Evolutionary conservation across 768 basidiomycete species (phyloP).

Genomic region (Mycena venus): DNA sequence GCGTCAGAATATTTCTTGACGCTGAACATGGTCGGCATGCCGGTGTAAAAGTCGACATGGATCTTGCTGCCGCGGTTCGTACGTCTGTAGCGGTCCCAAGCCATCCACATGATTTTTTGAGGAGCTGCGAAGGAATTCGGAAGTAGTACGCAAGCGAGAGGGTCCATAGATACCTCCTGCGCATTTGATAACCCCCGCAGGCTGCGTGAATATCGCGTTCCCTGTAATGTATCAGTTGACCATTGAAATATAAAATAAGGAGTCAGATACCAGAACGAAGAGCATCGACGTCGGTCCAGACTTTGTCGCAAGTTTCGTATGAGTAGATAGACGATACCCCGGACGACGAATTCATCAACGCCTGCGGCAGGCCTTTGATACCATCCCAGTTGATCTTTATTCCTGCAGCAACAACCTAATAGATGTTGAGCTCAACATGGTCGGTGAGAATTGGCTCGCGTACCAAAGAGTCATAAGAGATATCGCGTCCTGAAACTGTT

Average conservation of each 20-base stretch:
- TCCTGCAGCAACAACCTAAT: conserved; percentile 93
- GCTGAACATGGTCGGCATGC: conserved; percentile 96
- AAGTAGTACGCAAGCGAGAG: neutral
- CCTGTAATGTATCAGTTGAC: too few species aligned
- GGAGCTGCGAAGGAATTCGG: conserved; percentile 63
- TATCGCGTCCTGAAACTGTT: conserved; percentile 75
- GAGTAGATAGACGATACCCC: conserved; percentile 95
- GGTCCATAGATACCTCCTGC: conserved; percentile 75
- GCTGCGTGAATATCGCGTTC: conserved; percentile 95
- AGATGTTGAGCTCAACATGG: too few species aligned
- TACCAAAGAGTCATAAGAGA: conserved; percentile 88
- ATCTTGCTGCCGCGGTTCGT: conserved; percentile 71
- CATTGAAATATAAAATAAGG: too few species aligned
- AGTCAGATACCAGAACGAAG: conserved; percentile 70
- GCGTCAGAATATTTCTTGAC: conserved; percentile 97
- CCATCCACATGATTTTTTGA: conserved; percentile 98
- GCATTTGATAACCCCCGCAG: conserved; percentile 93
- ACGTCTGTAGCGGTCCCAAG: conserved; percentile 83
- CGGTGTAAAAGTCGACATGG: conserved; percentile 85
- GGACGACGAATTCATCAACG: conserved; percentile 80
- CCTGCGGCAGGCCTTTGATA: conserved; percentile 80
- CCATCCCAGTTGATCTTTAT: conserved; percentile 88
- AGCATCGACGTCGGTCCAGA: conserved; percentile 85
- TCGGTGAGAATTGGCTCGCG: too few species aligned
- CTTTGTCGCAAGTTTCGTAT: conserved; percentile 90